Evolutionary conservation across 75 land plant species (phyloP), one percentile per base, ranked within the genome.

Genomic region (Adiantum capillusveneris): DNA sequence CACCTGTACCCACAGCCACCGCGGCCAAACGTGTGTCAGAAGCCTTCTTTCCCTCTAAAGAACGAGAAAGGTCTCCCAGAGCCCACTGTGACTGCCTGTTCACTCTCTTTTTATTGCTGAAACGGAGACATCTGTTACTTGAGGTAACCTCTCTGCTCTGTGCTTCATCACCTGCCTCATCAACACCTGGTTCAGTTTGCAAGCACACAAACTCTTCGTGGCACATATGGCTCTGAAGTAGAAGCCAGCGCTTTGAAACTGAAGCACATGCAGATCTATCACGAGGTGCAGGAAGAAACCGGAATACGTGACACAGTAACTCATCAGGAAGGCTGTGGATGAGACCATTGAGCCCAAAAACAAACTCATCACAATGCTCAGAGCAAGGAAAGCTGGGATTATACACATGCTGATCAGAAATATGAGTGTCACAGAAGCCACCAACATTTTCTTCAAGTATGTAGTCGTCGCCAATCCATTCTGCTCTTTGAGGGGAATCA

Each of bases 211-310:
- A 61, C 18, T 29, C 60, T 28, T 31, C 31, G 9, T 70, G 71
- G 16, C 25, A 9, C 72, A 92, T 75, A 59, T 56, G 70, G 69
- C 89, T 84, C 54, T 82, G 66, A 44, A 88, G 90, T 69, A 73
- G 58, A 50, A 92, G 87, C 89, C 89, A 92, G 44, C 82, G 86
- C 74, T 79, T 92, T 30, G 86, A 92, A 24, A 92, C 95, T 56
- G 69, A 85, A 20, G 98, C 95, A 60, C 79, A 80, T 25, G 59
- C 56, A 34, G 74, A 73, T 53, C 81, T 76, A 64, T 87, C 86
- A 50, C 69, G 49, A 19, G 43, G 73, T 21, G 70, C 79, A 18
- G 89, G 72, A 44, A 92, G 59, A 20, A 76, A 65, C 44, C 81
- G 73, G 71, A 92, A 81, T 48, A 92, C 79, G 63, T 92, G 90